phyloP scores from a whole-genome alignment of 768 basidiomycete genomes.

The Boletus reticuloceps region DNA sequence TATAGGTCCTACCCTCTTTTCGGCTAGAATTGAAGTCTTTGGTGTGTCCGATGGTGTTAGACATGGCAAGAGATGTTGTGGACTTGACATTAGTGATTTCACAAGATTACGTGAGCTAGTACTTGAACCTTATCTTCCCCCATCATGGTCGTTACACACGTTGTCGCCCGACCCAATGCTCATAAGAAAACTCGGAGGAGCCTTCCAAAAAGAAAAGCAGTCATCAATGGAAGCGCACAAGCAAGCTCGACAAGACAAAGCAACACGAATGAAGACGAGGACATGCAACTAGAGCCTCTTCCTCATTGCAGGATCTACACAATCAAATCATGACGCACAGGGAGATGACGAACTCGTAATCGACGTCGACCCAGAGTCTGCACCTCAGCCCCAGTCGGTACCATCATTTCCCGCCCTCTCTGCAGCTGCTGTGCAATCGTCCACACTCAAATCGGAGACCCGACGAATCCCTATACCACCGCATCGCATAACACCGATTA shows the following conservation, averaged over 20 bases:
- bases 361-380: constrained; percentile 45
- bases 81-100: no score
- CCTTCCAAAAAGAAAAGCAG: constrained; percentile 38
- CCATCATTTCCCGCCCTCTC: constrained; percentile 72
- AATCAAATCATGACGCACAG: constrained; percentile 14
- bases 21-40: constrained; percentile 32
- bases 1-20: constrained; percentile 34
- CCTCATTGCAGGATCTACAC: constrained; percentile 1
- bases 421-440: constrained; percentile 50
- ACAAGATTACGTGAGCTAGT: constrained; percentile 19
- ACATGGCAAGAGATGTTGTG: constrained; percentile 14
- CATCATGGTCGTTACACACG: constrained; percentile 42
- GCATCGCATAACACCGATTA: constrained; percentile 95
- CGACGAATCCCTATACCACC: constrained; percentile 90
- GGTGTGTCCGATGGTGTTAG: constrained; percentile 12
- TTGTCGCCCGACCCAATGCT: constrained; percentile 27
- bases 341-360: constrained; percentile 66
- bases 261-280: constrained; percentile 26
- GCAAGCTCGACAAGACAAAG: constrained; percentile 8
- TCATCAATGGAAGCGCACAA: constrained; percentile 7
- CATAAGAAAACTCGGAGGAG: constrained; percentile 47
- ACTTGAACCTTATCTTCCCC: constrained; percentile 2
- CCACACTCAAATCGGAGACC: constrained; percentile 72
- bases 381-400: constrained; percentile 46
- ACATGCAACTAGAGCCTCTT: constrained; percentile 27